These are phyloP conservation scores for Yamadazyma sp. DNA, from an alignment of 1,139 yeast species.

Conservation along the genomic window DNA sequence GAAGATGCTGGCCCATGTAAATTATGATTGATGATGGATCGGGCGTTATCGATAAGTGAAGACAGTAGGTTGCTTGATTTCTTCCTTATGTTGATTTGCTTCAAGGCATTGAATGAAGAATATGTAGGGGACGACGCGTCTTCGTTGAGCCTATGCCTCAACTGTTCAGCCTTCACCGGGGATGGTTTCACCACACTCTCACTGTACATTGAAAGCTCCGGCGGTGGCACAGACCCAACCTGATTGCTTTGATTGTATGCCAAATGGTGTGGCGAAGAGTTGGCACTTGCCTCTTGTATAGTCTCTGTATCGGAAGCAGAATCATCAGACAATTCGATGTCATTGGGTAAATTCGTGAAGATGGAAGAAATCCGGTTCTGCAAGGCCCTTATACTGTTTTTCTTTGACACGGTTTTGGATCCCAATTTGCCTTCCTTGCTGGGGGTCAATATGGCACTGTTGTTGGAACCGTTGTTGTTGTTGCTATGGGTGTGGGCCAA, in stretches of 20 bases:
- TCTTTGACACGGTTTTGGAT: constrained; percentile 5
- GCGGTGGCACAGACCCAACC: constrained; percentile 11
- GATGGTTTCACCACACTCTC: constrained; percentile 33
- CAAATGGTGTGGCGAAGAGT: constrained; percentile 16
- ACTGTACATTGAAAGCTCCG: constrained; percentile 27
- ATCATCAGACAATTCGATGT: constrained; percentile 49
- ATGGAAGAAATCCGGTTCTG: constrained; percentile 37
- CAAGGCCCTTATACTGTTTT: constrained; percentile 15
- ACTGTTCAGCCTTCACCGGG: constrained; percentile 28
- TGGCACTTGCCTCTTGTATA: constrained; percentile 14
- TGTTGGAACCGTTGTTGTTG: constrained; percentile 4
- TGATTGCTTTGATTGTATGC: neutral
- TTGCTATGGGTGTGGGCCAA: neutral
- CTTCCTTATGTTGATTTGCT: constrained; percentile 24
- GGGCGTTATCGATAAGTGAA: constrained; percentile 41
- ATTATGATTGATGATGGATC: constrained; percentile 32
- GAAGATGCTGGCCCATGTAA: constrained; percentile 28
- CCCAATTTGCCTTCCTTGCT: neutral
- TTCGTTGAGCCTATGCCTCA: constrained; percentile 9
- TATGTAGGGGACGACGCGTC: constrained; percentile 27
- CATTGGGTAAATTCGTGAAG: constrained; percentile 49
- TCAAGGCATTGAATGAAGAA: constrained; percentile 41
- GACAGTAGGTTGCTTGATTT: constrained; percentile 33
- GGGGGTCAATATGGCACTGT: constrained; percentile 1
- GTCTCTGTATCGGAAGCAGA: constrained; percentile 48